A percentile compares a stretch with the other conserved stretches of the same genome.
Evolutionary conservation across 1,284 basidiomycete genomes (phyloP).

Genomic region (Ustanciosporium gigantosporum): DNA sequence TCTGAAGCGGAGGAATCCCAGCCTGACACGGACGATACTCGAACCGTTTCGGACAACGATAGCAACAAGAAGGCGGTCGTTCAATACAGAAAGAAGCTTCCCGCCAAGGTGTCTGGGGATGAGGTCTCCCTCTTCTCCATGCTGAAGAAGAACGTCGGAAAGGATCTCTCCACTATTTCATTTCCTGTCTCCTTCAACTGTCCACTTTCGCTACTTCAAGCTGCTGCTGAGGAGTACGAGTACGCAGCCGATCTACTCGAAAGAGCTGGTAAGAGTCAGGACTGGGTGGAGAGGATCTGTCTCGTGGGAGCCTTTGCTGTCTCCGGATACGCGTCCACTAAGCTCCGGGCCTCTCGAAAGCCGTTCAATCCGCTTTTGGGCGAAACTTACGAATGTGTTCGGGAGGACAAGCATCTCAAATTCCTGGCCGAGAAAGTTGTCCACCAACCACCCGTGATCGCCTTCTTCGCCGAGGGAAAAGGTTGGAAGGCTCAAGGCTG

Average conservation of each 20-base stretch:
- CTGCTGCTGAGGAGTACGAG: slow-evolving; percentile 59
- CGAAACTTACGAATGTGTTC: slow-evolving; percentile 59
- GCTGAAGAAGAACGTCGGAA: slow-evolving; percentile 80
- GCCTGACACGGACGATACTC: slow-evolving; percentile 19
- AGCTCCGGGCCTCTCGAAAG: slow-evolving; percentile 56
- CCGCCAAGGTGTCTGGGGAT: slow-evolving; percentile 68
- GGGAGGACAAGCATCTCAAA: slow-evolving; percentile 49
- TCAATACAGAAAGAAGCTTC: slow-evolving; percentile 65
- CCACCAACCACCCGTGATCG: slow-evolving; percentile 58
- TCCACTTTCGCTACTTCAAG: slow-evolving; percentile 58
- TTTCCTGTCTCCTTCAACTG: slow-evolving; percentile 62
- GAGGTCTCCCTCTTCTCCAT: slow-evolving; percentile 85
- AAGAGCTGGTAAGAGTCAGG: slow-evolving; percentile 44
- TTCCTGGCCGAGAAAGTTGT: slow-evolving; percentile 61
- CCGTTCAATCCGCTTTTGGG: slow-evolving; percentile 60
- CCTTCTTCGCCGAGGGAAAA: slow-evolving; percentile 54
- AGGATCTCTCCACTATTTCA: slow-evolving; percentile 60
- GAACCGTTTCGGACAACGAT: slow-evolving; percentile 10
- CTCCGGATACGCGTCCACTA: slow-evolving; percentile 55
- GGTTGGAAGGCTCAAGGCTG: slow-evolving; percentile 54
- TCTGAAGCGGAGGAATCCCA: slow-evolving; percentile 60
- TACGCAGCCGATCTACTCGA: slow-evolving; percentile 58
- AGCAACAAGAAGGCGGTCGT: slow-evolving; percentile 6
- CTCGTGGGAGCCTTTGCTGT: slow-evolving; percentile 57
- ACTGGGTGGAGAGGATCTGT: slow-evolving; percentile 54